Evolutionary conservation across 2,329 filamentous ascomycete species (phyloP).

Genomic region (Pestalotiopsis sp.): DNA sequence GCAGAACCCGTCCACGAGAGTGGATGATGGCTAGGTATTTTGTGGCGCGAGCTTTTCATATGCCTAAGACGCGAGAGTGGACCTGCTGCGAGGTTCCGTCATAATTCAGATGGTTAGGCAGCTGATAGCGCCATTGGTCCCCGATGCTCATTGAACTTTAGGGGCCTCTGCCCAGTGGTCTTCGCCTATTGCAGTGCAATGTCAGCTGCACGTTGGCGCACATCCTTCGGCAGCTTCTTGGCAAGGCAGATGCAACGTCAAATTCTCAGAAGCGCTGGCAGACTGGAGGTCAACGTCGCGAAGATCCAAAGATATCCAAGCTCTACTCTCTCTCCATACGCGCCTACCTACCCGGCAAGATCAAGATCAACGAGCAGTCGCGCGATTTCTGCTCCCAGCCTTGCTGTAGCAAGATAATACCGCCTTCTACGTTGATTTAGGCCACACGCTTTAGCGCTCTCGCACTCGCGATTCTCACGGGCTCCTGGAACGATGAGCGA

Average conservation of each 20-base stretch:
- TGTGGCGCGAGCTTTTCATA: constrained; percentile 10
- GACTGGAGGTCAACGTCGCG: neutral
- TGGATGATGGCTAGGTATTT: constrained; percentile 5
- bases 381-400: neutral
- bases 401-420: neutral
- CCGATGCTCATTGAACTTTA: neutral
- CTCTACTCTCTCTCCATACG: neutral
- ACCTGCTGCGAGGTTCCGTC: constrained; percentile 12
- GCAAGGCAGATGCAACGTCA: neutral
- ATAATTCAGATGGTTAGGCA: constrained; percentile 1
- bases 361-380: neutral
- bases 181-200: neutral
- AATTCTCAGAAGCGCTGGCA: neutral
- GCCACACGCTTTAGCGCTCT: neutral
- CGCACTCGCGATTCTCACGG: neutral
- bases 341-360: neutral
- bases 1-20: neutral
- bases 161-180: neutral
- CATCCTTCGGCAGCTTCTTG: neutral
- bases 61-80: neutral
- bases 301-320: neutral
- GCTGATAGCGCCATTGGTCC: neutral
- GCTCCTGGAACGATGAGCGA: constrained; percentile 52
- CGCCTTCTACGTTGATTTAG: neutral
- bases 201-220: neutral